Conservation (phyloP, 139 green algal genomes). For the Bryopsis sp. region DNA sequence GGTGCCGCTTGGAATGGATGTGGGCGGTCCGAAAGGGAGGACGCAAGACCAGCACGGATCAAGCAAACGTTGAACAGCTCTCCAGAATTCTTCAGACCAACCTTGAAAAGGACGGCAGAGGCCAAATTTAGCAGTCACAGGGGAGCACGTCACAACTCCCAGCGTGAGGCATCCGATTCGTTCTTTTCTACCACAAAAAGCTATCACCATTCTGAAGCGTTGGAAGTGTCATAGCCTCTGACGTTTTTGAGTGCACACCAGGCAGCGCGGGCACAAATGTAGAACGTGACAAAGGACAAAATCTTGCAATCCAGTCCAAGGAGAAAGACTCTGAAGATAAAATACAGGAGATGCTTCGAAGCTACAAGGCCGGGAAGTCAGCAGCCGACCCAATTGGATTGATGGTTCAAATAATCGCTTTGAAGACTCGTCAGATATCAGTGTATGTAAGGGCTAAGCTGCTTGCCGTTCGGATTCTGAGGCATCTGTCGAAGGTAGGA, state of each 20-base stretch:
- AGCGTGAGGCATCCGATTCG: too few relatives aligned
- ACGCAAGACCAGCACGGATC: too few relatives aligned
- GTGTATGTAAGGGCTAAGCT: conserved; percentile 26
- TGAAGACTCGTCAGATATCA: conserved; percentile 3
- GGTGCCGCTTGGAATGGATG: too few relatives aligned
- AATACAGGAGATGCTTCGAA: not conserved
- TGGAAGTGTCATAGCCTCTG: not conserved
- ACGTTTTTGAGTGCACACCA: not conserved
- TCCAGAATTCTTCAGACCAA: too few relatives aligned
- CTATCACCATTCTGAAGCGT: not conserved
- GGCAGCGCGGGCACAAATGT: not conserved
- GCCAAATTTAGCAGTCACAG: not conserved
- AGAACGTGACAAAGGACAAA: not conserved
- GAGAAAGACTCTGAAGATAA: not conserved
- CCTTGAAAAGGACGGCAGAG: not conserved
- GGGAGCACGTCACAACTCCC: too few relatives aligned
- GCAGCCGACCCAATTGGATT: conserved; percentile 29
- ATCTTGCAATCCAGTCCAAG: not conserved
- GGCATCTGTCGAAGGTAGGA: conserved; percentile 13
- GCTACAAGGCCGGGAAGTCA: not conserved
- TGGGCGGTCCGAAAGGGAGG: too few relatives aligned
- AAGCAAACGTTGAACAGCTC: too few relatives aligned
- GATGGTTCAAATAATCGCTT: conserved; percentile 26
- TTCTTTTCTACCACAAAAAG: not conserved
- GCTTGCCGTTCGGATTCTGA: conserved; percentile 25